Conservation (phyloP, 2,329 filamentous ascomycete genomes). For the Aspergillus fumigatus region DNA sequence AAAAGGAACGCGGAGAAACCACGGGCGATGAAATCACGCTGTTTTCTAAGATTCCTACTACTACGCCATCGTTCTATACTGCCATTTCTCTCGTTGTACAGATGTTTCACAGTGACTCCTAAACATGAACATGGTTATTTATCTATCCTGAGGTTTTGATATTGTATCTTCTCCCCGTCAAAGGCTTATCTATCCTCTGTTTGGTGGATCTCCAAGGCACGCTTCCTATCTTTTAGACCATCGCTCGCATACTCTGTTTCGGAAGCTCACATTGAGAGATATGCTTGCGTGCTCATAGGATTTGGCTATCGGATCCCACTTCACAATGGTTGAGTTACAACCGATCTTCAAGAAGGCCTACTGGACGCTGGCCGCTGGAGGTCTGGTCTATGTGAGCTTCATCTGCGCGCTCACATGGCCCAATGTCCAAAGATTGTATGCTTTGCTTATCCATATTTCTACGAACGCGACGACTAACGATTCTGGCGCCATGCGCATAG, state of each 20-base stretch:
- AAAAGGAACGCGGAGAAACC: neutral
- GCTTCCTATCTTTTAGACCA: neutral
- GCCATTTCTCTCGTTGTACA: neutral
- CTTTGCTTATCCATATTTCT: slow-evolving; percentile 3
- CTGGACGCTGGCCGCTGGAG: slow-evolving; percentile 54
- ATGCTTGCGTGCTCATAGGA: neutral
- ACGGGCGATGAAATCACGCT: neutral
- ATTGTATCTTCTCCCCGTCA: neutral
- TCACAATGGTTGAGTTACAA: slow-evolving; percentile 35
- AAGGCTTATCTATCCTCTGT: neutral
- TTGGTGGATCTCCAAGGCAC: neutral
- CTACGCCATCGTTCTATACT: neutral
- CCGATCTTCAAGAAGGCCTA: slow-evolving; percentile 50
- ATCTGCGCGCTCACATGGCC: slow-evolving; percentile 64
- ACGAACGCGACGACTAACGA: neutral
- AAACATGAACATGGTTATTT: neutral
- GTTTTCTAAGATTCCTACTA: neutral
- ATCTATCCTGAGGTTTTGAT: neutral
- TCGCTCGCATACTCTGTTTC: neutral
- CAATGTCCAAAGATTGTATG: slow-evolving; percentile 75
- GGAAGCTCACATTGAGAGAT: neutral
- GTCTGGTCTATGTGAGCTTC: slow-evolving; percentile 63
- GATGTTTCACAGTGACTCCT: neutral
- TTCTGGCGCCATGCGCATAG: slow-evolving; percentile 41
- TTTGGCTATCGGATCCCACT: neutral